These are phyloP conservation scores for Logfia minima DNA, from an alignment of 129 eudicot genomes.

Conservation along the genomic window DNA sequence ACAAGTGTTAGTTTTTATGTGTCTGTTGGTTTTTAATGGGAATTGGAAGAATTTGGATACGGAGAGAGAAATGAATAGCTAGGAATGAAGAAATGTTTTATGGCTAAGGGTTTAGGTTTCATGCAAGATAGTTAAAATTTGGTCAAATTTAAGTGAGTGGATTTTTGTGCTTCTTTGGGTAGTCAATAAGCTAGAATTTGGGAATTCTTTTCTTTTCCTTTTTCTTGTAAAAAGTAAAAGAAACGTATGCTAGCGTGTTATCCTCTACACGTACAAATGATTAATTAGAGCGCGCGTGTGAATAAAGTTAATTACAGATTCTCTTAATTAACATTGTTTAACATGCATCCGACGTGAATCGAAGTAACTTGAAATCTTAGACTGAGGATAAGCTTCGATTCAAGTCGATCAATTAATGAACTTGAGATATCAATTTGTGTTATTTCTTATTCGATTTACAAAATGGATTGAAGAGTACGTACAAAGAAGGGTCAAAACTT, in stretches of 20 bases:
- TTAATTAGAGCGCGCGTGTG: constrained; percentile 24
- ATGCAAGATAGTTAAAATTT: constrained; percentile 25
- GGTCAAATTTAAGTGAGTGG: constrained; percentile 20
- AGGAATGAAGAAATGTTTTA: constrained; percentile 34
- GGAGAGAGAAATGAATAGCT: constrained; percentile 22
- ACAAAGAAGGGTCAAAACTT: too few relatives aligned
- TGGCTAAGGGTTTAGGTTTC: constrained; percentile 36
- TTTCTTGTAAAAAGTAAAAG: background rate
- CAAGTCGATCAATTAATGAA: too few relatives aligned
- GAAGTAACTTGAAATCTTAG: background rate
- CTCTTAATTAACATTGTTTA: background rate
- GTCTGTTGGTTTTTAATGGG: constrained; percentile 30
- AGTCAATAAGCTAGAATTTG: constrained; percentile 1
- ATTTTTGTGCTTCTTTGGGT: constrained; percentile 23
- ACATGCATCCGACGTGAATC: background rate
- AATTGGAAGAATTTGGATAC: constrained; percentile 22
- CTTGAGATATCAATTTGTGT: background rate
- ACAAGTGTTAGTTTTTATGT: constrained; percentile 7
- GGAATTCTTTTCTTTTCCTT: constrained; percentile 4
- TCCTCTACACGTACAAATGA: background rate
- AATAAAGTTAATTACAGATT: background rate
- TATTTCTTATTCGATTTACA: too few relatives aligned
- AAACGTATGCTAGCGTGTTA: too few relatives aligned
- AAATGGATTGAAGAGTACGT: too few relatives aligned
- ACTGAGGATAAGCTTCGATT: background rate